Percentiles rank a stretch among this genome's conserved stretches.
These are phyloP conservation scores for Camellia oleifera DNA, from an alignment of 179 eudicot genomes.

Conservation along the genomic window DNA sequence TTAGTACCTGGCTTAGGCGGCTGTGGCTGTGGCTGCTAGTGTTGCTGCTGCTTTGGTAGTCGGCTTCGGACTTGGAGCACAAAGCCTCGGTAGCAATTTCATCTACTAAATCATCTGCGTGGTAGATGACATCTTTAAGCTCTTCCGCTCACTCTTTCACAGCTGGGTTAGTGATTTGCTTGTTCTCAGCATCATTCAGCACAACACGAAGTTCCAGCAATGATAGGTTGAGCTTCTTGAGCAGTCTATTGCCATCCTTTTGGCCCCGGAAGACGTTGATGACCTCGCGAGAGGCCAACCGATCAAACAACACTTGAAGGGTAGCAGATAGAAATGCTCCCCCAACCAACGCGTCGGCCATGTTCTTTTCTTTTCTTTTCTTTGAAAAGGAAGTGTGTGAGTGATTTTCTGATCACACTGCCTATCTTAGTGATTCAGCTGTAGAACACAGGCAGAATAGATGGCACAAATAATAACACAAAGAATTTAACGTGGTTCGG, in stretches of 20 bases:
- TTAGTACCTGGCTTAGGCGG: not conserved
- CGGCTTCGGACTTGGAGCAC: not conserved
- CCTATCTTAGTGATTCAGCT: no score
- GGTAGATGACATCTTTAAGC: not conserved
- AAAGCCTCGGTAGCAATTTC: not conserved
- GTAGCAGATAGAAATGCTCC: not conserved
- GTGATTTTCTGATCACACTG: no score
- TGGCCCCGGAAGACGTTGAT: not conserved
- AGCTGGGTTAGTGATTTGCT: not conserved
- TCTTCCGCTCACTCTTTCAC: not conserved
- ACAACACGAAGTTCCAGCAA: not conserved
- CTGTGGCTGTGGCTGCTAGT: no score
- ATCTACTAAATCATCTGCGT: not conserved
- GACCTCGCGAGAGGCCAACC: not conserved
- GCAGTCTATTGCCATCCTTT: not conserved
- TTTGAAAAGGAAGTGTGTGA: no score
- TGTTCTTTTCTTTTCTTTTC: no score
- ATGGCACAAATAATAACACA: no score
- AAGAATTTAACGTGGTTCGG: no score
- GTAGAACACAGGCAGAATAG: no score
- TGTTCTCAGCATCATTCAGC: not conserved
- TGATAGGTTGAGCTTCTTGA: not conserved
- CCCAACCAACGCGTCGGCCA: not conserved
- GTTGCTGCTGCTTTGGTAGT: not conserved
- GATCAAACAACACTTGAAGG: not conserved